phyloP scores from a whole-genome alignment of 805 yeast genomes.

The Saccharomycopsis schoenii region DNA sequence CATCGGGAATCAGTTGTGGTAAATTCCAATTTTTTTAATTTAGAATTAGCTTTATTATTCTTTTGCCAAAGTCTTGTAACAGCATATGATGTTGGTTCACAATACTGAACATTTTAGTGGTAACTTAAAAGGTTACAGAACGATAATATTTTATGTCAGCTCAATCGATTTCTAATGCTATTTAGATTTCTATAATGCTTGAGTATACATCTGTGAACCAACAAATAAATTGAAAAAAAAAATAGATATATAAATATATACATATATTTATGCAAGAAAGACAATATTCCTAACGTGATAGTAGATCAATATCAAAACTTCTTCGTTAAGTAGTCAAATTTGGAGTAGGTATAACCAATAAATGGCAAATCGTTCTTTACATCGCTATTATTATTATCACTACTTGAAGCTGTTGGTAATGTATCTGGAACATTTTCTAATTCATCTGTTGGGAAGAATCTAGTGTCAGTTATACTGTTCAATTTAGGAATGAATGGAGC shows the following conservation, averaged over 20 bases:
- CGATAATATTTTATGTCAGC: neutral
- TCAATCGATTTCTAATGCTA: neutral
- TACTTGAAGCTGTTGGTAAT: conserved; percentile 26
- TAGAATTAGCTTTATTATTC: neutral
- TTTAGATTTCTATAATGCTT: neutral
- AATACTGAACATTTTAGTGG: no score
- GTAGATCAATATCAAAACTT: conserved; percentile 25
- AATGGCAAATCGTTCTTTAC: conserved; percentile 87
- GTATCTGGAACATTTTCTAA: conserved; percentile 86
- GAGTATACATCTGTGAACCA: neutral
- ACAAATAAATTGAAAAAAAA: neutral
- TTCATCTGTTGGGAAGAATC: conserved; percentile 97
- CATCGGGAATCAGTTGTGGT: conserved; percentile 33
- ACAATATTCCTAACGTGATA: no score
- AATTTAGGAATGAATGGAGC: conserved; percentile 93
- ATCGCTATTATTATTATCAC: conserved; percentile 33
- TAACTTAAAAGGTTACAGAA: neutral
- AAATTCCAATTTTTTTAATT: conserved; percentile 16
- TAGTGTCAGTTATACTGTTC: conserved; percentile 86
- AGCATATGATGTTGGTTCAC: neutral
- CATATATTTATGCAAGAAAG: no score
- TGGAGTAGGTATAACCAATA: conserved; percentile 91
- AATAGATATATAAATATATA: neutral
- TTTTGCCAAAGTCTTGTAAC: neutral
- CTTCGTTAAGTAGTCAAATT: conserved; percentile 85